Conservation (phyloP, 2,329 filamentous ascomycete species). For the Calonectria henricotiae region DNA sequence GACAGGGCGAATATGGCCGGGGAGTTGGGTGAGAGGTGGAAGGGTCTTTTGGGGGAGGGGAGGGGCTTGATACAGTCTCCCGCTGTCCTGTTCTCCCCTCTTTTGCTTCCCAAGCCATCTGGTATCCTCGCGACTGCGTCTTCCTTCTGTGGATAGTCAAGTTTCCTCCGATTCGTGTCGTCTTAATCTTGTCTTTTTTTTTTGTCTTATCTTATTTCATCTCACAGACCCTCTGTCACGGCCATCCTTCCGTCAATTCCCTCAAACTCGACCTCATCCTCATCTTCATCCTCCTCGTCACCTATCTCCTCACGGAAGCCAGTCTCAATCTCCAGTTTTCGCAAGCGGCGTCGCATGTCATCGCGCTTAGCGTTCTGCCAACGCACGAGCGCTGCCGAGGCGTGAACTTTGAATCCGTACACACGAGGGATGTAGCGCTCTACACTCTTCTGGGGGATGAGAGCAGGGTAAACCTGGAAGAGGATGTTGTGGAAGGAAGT, state of each 20-base stretch:
- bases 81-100: constrained; percentile 19
- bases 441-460: constrained; percentile 88
- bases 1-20: constrained; percentile 23
- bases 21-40: constrained; percentile 23
- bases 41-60: constrained; percentile 11
- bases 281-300: constrained; percentile 77
- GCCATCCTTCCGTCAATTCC: constrained; percentile 56
- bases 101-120: constrained; percentile 31
- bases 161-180: constrained; percentile 25
- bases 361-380: constrained; percentile 91
- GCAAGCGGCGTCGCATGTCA: constrained; percentile 84
- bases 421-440: constrained; percentile 91
- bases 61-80: constrained; percentile 16
- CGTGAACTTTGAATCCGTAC: constrained; percentile 97
- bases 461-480: constrained; percentile 95
- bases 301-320: constrained; percentile 83
- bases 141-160: constrained; percentile 15
- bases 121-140: constrained; percentile 30
- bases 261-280: constrained; percentile 64
- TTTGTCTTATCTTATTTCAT: constrained; percentile 20
- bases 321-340: constrained; percentile 81
- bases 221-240: constrained; percentile 51
- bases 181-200: constrained; percentile 12
- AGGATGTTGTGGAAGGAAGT: constrained; percentile 99
- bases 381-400: constrained; percentile 86